Conservation (phyloP, 441 rosid species). For the Pelargonium australe region DNA sequence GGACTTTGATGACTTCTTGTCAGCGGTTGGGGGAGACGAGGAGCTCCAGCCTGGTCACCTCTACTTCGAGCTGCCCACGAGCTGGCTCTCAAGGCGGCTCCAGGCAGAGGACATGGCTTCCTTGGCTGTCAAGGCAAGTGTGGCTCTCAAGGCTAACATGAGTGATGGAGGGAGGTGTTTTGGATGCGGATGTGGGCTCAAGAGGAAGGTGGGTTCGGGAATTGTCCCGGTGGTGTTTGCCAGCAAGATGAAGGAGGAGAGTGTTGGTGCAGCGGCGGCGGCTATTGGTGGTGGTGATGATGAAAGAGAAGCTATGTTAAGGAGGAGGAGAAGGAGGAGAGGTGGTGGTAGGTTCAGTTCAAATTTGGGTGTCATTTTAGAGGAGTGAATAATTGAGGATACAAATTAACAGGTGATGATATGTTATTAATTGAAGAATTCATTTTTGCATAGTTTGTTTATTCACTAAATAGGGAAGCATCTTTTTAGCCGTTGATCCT, state of each 20-base stretch:
- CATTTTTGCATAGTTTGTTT: too few species aligned
- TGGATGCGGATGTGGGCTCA: conserved; percentile 18
- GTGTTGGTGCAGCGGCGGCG: background rate
- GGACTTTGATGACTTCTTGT: conserved; percentile 29
- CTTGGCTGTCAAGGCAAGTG: conserved; percentile 47
- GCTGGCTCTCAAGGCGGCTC: conserved; percentile 26
- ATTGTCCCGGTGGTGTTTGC: conserved; percentile 4
- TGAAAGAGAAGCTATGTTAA: background rate
- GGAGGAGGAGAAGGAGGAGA: background rate
- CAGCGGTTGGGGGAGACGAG: conserved; percentile 32
- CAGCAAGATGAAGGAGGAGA: background rate
- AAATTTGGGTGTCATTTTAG: background rate
- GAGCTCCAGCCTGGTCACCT: conserved; percentile 40
- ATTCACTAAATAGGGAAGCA: too few species aligned
- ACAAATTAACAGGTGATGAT: too few species aligned
- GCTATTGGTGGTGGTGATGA: too few species aligned
- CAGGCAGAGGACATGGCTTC: conserved; percentile 37
- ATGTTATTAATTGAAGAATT: too few species aligned
- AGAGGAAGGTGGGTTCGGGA: background rate
- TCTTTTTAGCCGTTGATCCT: too few species aligned
- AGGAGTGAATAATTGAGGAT: background rate
- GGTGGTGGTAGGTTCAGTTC: conserved; percentile 3
- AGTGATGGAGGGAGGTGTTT: background rate
- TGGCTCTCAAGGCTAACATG: conserved; percentile 26
- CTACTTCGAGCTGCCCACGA: conserved; percentile 43